A percentile compares a stretch with the other conserved stretches of the same genome.
phyloP scores from a whole-genome alignment of 495 filamentous ascomycete species.

The Hypoxylon intermedium region DNA sequence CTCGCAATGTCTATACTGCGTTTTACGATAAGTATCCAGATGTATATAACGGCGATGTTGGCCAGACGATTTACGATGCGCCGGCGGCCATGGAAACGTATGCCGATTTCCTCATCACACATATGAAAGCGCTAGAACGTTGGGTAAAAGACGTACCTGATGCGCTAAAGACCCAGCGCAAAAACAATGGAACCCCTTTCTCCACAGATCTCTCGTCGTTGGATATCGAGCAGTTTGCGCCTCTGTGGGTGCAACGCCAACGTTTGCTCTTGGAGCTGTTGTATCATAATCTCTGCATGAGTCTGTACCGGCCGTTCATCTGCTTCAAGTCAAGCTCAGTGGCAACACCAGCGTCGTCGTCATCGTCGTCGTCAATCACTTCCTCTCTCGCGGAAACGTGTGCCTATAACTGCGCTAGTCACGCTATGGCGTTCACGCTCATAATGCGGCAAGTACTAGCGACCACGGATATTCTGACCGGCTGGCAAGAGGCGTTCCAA shows the following conservation, averaged over 20 bases:
- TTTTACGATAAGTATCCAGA: constrained; percentile 43
- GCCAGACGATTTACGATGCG: constrained; percentile 37
- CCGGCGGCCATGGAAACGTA: constrained; percentile 28
- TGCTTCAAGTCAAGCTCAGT: constrained; percentile 39
- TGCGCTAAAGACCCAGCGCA: constrained; percentile 47
- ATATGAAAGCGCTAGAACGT: constrained; percentile 38
- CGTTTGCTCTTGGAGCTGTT: constrained; percentile 58
- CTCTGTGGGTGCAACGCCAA: constrained; percentile 55
- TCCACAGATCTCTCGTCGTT: constrained; percentile 50
- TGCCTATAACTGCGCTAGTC: constrained; percentile 49
- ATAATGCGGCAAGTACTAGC: constrained; percentile 59
- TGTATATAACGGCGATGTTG: constrained; percentile 8
- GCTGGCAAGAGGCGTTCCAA: constrained; percentile 60
- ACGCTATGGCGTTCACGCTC: constrained; percentile 58
- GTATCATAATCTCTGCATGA: constrained; percentile 56
- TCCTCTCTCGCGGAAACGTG: constrained; percentile 37
- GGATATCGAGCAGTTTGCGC: constrained; percentile 49
- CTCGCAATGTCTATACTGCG: constrained; percentile 46
- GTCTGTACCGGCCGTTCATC: constrained; percentile 58
- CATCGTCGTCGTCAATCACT: neutral
- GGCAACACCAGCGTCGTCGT: neutral
- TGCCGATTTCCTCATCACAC: constrained; percentile 40
- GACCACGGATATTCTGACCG: constrained; percentile 52
- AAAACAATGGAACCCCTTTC: constrained; percentile 45
- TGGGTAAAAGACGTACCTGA: constrained; percentile 53